A percentile compares a stretch with the other conserved stretches of the same genome.
phyloP scores from a whole-genome alignment of 2,329 filamentous ascomycete genomes.

The Sclerotiophoma versabilis region DNA sequence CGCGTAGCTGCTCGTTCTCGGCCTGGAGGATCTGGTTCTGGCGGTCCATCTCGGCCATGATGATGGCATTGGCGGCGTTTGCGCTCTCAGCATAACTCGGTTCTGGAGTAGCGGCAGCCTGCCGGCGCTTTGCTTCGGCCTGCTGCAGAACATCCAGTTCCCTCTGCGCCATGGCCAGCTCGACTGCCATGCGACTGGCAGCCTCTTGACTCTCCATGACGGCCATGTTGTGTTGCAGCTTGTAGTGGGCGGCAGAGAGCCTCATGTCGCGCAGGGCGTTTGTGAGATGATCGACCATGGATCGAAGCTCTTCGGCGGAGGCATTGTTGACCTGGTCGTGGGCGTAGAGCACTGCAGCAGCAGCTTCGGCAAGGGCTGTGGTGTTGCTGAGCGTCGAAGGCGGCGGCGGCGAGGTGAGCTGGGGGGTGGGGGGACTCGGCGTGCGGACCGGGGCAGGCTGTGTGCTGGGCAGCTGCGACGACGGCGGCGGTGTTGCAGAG shows the following conservation, averaged over 20 bases:
- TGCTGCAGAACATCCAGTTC: constrained; percentile 85
- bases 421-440: constrained; percentile 59
- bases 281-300: constrained; percentile 61
- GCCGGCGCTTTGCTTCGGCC: constrained; percentile 71
- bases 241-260: constrained; percentile 87
- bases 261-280: constrained; percentile 69
- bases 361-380: constrained; percentile 38
- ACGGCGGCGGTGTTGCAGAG: constrained; percentile 69
- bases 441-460: constrained; percentile 50
- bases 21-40: constrained; percentile 71
- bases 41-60: constrained; percentile 56
- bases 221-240: constrained; percentile 85
- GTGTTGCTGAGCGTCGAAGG: constrained; percentile 44
- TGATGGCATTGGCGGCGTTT: constrained; percentile 63
- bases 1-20: constrained; percentile 69
- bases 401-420: constrained; percentile 59
- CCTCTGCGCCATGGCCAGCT: constrained; percentile 87
- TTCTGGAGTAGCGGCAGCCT: constrained; percentile 60
- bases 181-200: constrained; percentile 84
- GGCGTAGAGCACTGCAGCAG: constrained; percentile 55
- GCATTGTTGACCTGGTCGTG: constrained; percentile 61
- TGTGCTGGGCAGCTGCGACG: constrained; percentile 61
- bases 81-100: constrained; percentile 62
- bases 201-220: constrained; percentile 85
- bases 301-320: constrained; percentile 59